Conservation (phyloP, 306 rosid genomes). For the Crotalaria pallida region DNA sequence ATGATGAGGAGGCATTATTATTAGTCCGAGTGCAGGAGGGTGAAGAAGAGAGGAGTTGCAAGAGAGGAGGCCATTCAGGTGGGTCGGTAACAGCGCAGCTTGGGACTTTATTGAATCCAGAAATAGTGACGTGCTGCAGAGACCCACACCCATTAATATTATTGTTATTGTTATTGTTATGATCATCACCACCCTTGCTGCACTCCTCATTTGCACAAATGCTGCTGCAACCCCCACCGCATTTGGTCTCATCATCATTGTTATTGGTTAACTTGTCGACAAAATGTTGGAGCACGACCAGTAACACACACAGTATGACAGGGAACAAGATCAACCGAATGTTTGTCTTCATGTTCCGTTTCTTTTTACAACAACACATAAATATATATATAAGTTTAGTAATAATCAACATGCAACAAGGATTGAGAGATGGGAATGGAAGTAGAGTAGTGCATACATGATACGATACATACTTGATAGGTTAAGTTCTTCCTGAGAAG, state of each 20-base stretch:
- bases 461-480: slow-evolving; percentile 76
- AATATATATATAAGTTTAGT: neutral
- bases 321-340: slow-evolving; percentile 53
- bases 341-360: slow-evolving; percentile 59
- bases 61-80: slow-evolving; percentile 72
- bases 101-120: slow-evolving; percentile 24
- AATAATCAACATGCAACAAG: neutral
- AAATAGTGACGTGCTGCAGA: too few relatives aligned
- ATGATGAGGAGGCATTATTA: slow-evolving; percentile 31
- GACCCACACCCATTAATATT: too few relatives aligned
- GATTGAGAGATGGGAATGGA: neutral
- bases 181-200: neutral
- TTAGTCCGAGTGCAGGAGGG: slow-evolving; percentile 39
- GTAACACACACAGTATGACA: slow-evolving; percentile 38
- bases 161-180: too few relatives aligned
- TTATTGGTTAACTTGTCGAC: slow-evolving; percentile 31
- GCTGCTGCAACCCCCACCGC: slow-evolving; percentile 50
- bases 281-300: slow-evolving; percentile 38
- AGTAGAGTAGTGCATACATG: too few relatives aligned
- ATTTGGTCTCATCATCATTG: slow-evolving; percentile 34
- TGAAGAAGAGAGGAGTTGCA: slow-evolving; percentile 49
- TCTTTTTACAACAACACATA: slow-evolving; percentile 27
- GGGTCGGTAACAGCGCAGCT: slow-evolving; percentile 48
- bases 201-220: neutral
- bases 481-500: slow-evolving; percentile 66